A percentile compares a stretch with the other conserved stretches of the same genome.
phyloP scores from a whole-genome alignment of 768 basidiomycete genomes.

The Termitomyces heimii region DNA sequence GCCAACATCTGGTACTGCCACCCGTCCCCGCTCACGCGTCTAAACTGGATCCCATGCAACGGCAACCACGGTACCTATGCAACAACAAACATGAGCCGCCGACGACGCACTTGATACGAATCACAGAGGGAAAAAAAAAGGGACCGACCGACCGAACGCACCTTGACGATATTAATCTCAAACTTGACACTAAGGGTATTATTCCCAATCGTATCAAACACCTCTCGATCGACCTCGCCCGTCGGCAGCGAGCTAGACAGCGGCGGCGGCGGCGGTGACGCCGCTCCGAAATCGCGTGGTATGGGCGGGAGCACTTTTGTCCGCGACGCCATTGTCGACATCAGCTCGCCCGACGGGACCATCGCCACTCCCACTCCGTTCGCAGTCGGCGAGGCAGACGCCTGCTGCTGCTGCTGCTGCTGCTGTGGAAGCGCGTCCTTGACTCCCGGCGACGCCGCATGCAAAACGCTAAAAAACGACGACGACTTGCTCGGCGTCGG shows the following conservation, averaged over 20 bases:
- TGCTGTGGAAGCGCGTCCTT: too few relatives aligned
- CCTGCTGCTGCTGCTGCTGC: not conserved
- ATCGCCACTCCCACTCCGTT: conserved; percentile 19
- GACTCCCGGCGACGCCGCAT: conserved; percentile 14
- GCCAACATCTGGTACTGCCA: conserved; percentile 99
- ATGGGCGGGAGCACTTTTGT: conserved; percentile 72
- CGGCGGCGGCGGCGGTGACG: conserved; percentile 12
- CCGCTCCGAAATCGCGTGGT: conserved; percentile 58
- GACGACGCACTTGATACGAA: too few relatives aligned
- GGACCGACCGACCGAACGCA: too few relatives aligned
- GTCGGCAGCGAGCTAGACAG: conserved; percentile 46
- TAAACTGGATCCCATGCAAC: conserved; percentile 92
- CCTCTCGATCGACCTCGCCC: conserved; percentile 58
- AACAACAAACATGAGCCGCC: not conserved
- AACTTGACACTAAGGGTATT: conserved; percentile 87
- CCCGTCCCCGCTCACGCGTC: conserved; percentile 82
- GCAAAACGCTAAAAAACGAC: conserved; percentile 80
- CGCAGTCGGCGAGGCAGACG: conserved; percentile 18
- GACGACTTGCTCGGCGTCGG: conserved; percentile 75
- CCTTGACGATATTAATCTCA: conserved; percentile 97
- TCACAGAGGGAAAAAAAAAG: too few relatives aligned
- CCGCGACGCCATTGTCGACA: conserved; percentile 29
- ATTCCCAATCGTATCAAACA: conserved; percentile 69
- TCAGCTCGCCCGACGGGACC: conserved; percentile 23
- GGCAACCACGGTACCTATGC: conserved; percentile 86